Conservation (phyloP, 441 rosid species). For the Populus tomentosa region DNA sequence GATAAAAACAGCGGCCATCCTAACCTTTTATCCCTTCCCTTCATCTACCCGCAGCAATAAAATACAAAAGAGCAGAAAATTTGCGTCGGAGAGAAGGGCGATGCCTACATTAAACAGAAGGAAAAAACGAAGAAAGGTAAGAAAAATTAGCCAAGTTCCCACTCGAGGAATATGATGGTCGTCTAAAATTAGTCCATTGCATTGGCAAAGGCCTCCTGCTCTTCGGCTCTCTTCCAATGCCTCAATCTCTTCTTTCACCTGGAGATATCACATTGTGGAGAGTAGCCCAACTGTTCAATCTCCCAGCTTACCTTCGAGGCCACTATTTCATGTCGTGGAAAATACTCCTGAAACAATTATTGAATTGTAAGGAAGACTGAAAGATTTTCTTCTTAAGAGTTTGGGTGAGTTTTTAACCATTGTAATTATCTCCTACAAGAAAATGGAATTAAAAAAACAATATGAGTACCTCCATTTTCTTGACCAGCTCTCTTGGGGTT, state of each 20-base stretch:
- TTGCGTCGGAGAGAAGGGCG: not conserved
- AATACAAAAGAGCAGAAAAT: not conserved
- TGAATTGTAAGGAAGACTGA: not conserved
- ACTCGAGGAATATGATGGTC: not conserved
- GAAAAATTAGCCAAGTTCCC: not conserved
- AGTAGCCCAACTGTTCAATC: constrained; percentile 47
- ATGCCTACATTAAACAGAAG: too few species aligned
- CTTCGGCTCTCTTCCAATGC: not conserved
- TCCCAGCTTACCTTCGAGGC: constrained; percentile 84
- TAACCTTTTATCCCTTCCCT: not conserved
- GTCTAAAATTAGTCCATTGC: constrained; percentile 28
- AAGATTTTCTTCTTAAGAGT: too few species aligned
- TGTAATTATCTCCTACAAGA: too few species aligned
- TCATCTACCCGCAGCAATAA: not conserved
- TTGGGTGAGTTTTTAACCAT: too few species aligned
- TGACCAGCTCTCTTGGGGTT: constrained; percentile 63
- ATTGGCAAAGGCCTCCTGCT: not conserved
- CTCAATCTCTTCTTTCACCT: constrained; percentile 33
- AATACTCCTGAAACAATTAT: constrained; percentile 50
- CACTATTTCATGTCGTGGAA: constrained; percentile 70
- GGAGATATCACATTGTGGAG: constrained; percentile 53
- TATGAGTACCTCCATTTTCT: constrained; percentile 68
- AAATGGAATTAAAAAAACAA: too few species aligned
- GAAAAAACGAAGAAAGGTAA: too few species aligned
- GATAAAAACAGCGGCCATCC: not conserved